Conservation (phyloP, 208 protist species). For the Phytomonas francai region DNA sequence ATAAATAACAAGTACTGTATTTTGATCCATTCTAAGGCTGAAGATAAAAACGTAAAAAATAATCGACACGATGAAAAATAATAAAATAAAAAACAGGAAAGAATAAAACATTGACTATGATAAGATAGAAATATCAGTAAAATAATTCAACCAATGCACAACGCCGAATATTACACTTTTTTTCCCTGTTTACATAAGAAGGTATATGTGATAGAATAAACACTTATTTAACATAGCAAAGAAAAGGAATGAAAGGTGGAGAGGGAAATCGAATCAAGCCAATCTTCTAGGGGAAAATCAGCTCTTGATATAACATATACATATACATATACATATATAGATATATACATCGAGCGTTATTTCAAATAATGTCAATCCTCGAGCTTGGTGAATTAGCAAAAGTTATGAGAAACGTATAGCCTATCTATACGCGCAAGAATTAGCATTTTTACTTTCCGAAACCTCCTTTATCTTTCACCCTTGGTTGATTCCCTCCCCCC, state of each 20-base stretch:
- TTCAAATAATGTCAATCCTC: not conserved
- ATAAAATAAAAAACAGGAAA: constrained; percentile 8
- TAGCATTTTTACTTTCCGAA: not conserved
- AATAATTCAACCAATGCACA: not conserved
- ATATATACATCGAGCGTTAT: not conserved
- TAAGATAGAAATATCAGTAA: constrained; percentile 8
- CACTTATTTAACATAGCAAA: constrained; percentile 2
- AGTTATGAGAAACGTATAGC: constrained; percentile 2
- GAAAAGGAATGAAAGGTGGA: constrained; percentile 5
- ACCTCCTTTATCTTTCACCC: constrained; percentile 4
- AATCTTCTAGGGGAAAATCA: not conserved
- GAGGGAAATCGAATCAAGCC: not conserved
- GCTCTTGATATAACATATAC: not conserved
- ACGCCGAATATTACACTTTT: constrained; percentile 2
- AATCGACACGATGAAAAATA: constrained; percentile 13
- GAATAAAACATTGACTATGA: constrained; percentile 9
- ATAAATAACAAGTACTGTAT: not conserved
- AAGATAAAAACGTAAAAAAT: constrained; percentile 15
- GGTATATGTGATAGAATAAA: not conserved
- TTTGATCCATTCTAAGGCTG: not conserved
- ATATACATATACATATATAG: constrained; percentile 5
- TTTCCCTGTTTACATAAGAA: not conserved
- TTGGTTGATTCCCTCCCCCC: constrained; percentile 5
- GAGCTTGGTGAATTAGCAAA: not conserved
- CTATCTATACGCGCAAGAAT: not conserved